Evolutionary conservation across 352 stramenopile genomes (phyloP).

Genomic region (Phytophthora pluvialis): DNA sequence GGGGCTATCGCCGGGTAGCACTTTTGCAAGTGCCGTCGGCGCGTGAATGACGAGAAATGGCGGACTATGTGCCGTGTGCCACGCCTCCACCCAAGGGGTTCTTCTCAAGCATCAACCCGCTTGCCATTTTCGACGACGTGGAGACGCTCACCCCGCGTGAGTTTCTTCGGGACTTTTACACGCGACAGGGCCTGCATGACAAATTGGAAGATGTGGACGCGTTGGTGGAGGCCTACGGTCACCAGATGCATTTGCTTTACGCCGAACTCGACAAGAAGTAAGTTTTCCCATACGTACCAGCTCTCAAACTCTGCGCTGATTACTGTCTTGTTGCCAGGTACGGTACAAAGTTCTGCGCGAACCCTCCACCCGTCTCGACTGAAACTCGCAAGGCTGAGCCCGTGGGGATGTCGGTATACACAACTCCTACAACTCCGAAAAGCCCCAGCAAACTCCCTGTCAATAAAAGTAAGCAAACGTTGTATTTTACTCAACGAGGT

Average conservation of each 20-base stretch:
- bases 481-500: neutral
- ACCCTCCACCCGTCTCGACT: constrained; percentile 53
- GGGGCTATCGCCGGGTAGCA: neutral
- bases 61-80: constrained; percentile 18
- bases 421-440: constrained; percentile 34
- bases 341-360: constrained; percentile 55
- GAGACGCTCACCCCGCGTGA: constrained; percentile 57
- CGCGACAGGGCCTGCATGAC: constrained; percentile 56
- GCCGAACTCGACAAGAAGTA: constrained; percentile 77
- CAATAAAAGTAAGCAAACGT: constrained; percentile 64
- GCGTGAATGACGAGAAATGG: constrained; percentile 18
- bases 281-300: neutral
- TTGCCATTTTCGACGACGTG: constrained; percentile 60
- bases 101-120: constrained; percentile 60
- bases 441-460: constrained; percentile 50
- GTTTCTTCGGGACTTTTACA: constrained; percentile 83
- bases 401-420: constrained; percentile 13
- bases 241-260: constrained; percentile 66
- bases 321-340: constrained; percentile 44
- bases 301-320: neutral
- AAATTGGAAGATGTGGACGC: constrained; percentile 78
- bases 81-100: constrained; percentile 41
- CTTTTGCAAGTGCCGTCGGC: neutral
- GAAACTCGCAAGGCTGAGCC: constrained; percentile 43
- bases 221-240: constrained; percentile 55